Base-by-base conservation (phyloP, 805 yeast genomes). In the Wilhelminamyces savonicus region DNA sequence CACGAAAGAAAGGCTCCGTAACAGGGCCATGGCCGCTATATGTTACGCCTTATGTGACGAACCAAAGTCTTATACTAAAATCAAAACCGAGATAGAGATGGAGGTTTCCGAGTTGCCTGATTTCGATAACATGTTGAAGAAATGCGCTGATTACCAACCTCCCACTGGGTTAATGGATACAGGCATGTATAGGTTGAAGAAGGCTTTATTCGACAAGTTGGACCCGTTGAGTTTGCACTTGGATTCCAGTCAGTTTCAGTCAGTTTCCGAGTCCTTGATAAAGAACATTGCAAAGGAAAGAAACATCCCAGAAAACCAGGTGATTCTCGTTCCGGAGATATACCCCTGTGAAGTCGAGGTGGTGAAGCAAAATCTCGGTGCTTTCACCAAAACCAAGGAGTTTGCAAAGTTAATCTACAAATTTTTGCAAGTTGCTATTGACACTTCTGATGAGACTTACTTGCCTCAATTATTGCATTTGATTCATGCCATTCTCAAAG, bases 171-270 rank as follows among this genome's bases (percentile, higher is more conserved):
- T 69, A 13, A 52, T 69, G 15, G 82, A 82, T 39, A 54, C 67
- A 14, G 85, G 95, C 2, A 50, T 71, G 16, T 90, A 82, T 53
- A 62, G 75, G 16, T 64, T 92, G 36, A 86, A 82, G 46, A 66
- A 71, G 3, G 68, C 75, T 28, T 57, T 59, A 17, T 66, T 57
- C 32, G 62, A 59, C 2, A 59, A 68, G 16, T 71, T 88, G 24
- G 92, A 90, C 50, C 85, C 85, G 2, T 52, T 77, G 35, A 67
- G 66, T 40, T 44, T 70, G 13, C 59, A 61, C 37, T 54, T 68
- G 34, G 76, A 71, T 23, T 65, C 60, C 4, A 52, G 57, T 22
- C 71, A 76, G 35, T 62, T 69, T 26, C 78, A 74, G 36, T 71
- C 71, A 22, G 62, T 78, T 23, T 65, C 73, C 3, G 63, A 65